These are phyloP conservation scores for Meredithiella fracta DNA, from an alignment of 2,329 filamentous ascomycete species.

Conservation along the genomic window DNA sequence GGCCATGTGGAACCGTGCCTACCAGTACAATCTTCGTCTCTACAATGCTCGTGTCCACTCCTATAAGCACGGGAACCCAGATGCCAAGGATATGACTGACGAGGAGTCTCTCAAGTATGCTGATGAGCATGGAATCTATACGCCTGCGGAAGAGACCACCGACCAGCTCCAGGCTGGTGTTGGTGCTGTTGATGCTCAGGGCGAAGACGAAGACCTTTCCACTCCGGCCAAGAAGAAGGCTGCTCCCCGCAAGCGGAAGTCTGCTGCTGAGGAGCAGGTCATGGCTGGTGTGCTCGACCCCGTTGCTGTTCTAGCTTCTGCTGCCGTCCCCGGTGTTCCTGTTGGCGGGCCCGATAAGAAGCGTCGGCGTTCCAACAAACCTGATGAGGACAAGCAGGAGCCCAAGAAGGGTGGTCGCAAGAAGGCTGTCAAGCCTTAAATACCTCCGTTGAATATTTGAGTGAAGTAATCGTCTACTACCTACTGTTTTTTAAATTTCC, in stretches of 20 bases:
- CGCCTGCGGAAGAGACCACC: conserved; percentile 31
- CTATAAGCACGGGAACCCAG: conserved; percentile 43
- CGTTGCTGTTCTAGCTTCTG: conserved; percentile 23
- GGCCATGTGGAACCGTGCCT: conserved; percentile 47
- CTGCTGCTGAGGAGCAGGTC: conserved; percentile 19
- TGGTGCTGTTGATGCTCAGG: conserved; percentile 22
- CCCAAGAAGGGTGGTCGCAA: conserved; percentile 44
- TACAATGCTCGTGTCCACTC: conserved; percentile 50
- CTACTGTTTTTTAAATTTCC: background rate
- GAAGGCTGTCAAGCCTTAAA: conserved; percentile 31
- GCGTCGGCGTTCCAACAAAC: conserved; percentile 41
- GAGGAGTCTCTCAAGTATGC: conserved; percentile 44
- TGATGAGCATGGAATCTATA: conserved; percentile 38
- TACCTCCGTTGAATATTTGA: background rate
- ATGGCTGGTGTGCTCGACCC: conserved; percentile 28
- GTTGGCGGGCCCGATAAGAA: conserved; percentile 42
- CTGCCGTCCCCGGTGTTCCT: conserved; percentile 23
- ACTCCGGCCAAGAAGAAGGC: conserved; percentile 35
- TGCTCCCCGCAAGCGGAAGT: conserved; percentile 39
- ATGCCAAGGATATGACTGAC: conserved; percentile 44
- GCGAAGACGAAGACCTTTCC: conserved; percentile 26
- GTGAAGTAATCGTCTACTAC: background rate
- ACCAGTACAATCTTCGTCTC: conserved; percentile 49
- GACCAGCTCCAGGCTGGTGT: conserved; percentile 32
- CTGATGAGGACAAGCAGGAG: conserved; percentile 36